A percentile compares a stretch with the other conserved stretches of the same genome.
phyloP scores from a whole-genome alignment of 768 basidiomycete genomes.

The Suillus sp. region DNA sequence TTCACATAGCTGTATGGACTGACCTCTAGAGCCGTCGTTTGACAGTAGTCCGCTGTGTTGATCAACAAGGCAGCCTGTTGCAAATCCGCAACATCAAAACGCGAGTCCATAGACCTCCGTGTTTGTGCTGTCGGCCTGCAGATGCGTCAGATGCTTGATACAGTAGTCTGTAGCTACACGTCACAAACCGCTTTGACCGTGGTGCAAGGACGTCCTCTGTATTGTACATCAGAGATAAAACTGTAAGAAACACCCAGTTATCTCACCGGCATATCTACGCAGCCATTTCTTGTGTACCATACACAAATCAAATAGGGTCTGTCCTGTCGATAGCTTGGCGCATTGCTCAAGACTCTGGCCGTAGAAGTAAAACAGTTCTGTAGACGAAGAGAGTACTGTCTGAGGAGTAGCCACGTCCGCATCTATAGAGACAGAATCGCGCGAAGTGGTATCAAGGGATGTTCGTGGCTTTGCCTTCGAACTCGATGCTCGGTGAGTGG shows the following conservation, averaged over 20 bases:
- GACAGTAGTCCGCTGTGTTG: conserved; percentile 98
- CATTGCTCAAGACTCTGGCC: conserved; percentile 94
- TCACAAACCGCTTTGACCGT: conserved; percentile 66
- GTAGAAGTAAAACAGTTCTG: conserved; percentile 97
- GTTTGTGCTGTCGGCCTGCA: conserved; percentile 43
- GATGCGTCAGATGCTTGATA: conserved; percentile 3
- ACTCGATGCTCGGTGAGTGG: conserved; percentile 65
- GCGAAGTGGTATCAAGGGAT: conserved; percentile 61
- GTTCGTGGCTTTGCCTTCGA: conserved; percentile 49
- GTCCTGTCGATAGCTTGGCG: conserved; percentile 83
- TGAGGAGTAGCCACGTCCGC: conserved; percentile 50
- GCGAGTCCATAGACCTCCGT: conserved; percentile 77
- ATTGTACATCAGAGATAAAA: conserved; percentile 3
- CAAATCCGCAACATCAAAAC: conserved; percentile 74
- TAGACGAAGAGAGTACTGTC: conserved; percentile 89
- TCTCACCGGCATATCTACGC: conserved; percentile 82
- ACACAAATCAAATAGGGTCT: conserved; percentile 80
- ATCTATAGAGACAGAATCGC: conserved; percentile 41
- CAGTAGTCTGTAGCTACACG: not conserved
- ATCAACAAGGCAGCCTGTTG: conserved; percentile 86
- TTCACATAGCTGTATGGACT: conserved; percentile 15
- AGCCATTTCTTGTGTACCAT: conserved; percentile 92
- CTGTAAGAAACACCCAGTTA: not conserved
- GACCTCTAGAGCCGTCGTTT: conserved; percentile 87
- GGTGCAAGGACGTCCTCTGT: conserved; percentile 85